Evolutionary conservation across 306 rosid genomes (phyloP).

Genomic region (Dicorynia guianensis): DNA sequence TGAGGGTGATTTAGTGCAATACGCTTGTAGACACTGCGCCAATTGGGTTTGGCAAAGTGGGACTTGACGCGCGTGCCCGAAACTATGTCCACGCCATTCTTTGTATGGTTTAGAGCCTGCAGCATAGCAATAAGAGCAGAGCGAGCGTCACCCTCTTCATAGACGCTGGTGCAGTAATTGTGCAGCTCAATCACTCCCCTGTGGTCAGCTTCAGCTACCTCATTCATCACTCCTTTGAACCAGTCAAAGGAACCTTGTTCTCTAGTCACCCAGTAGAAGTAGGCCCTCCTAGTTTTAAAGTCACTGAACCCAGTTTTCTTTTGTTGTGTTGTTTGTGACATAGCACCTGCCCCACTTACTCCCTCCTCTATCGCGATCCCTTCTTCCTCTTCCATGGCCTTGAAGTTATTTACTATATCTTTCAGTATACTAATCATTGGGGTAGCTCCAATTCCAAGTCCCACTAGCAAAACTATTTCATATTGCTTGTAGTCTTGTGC

Average conservation of each 20-base stretch:
- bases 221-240: slow-evolving; percentile 75
- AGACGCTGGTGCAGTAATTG: slow-evolving; percentile 75
- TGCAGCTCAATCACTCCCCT: slow-evolving; percentile 66
- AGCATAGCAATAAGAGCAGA: slow-evolving; percentile 78
- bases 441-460: slow-evolving; percentile 75
- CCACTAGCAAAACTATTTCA: slow-evolving; percentile 70
- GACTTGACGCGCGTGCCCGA: slow-evolving; percentile 71
- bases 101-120: slow-evolving; percentile 66
- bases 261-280: slow-evolving; percentile 72
- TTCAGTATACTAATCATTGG: slow-evolving; percentile 77
- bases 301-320: slow-evolving; percentile 5
- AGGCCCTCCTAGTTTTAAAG: slow-evolving; percentile 61
- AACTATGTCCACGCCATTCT: slow-evolving; percentile 71
- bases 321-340: slow-evolving; percentile 30
- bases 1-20: slow-evolving; percentile 60
- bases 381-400: slow-evolving; percentile 57
- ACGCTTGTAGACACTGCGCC: slow-evolving; percentile 70
- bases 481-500: slow-evolving; percentile 78
- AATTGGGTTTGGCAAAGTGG: slow-evolving; percentile 75
- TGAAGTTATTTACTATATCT: slow-evolving; percentile 63
- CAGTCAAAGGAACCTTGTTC: slow-evolving; percentile 82
- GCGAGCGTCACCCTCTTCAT: slow-evolving; percentile 82
- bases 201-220: slow-evolving; percentile 63
- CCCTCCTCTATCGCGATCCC: slow-evolving; percentile 45
- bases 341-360: slow-evolving; percentile 28